Evolutionary conservation across 805 yeast genomes (phyloP).

Genomic region (Saturnispora mendoncae): DNA sequence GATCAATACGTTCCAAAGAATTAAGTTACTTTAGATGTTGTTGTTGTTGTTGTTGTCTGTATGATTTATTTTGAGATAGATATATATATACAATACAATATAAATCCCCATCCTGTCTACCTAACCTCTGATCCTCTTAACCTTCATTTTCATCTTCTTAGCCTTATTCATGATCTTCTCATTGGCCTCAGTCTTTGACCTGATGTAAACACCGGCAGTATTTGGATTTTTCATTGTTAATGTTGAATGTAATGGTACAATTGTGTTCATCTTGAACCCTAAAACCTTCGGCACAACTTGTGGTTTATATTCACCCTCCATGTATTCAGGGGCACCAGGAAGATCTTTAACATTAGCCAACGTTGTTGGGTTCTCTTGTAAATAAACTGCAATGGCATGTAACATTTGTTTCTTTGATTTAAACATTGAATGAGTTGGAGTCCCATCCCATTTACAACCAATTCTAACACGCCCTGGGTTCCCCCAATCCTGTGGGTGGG

Average conservation of each 20-base stretch:
- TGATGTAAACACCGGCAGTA: slow-evolving; percentile 59
- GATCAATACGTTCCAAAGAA: slow-evolving; percentile 36
- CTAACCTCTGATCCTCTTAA: slow-evolving; percentile 47
- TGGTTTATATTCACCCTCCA: slow-evolving; percentile 41
- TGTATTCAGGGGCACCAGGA: slow-evolving; percentile 57
- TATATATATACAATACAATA: background rate
- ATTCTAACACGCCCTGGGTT: slow-evolving; percentile 95
- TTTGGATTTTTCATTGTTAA: slow-evolving; percentile 78
- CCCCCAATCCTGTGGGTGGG: slow-evolving; percentile 95
- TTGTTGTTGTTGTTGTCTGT: too few species aligned
- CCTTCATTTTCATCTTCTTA: slow-evolving; percentile 38
- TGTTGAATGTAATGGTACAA: slow-evolving; percentile 82
- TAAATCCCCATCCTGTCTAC: background rate
- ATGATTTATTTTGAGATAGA: too few species aligned
- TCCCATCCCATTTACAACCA: slow-evolving; percentile 44
- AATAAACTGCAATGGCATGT: slow-evolving; percentile 48
- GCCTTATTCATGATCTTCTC: slow-evolving; percentile 7
- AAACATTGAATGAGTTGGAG: slow-evolving; percentile 27
- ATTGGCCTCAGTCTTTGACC: slow-evolving; percentile 36
- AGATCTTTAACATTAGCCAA: slow-evolving; percentile 51
- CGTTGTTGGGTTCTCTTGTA: slow-evolving; percentile 63
- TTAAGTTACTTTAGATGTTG: too few species aligned
- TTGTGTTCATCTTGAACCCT: slow-evolving; percentile 77
- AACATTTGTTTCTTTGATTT: slow-evolving; percentile 60
- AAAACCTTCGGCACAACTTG: slow-evolving; percentile 65